Evolutionary conservation across 768 basidiomycete species (phyloP).

Genomic region (Hypholoma fasciculare): DNA sequence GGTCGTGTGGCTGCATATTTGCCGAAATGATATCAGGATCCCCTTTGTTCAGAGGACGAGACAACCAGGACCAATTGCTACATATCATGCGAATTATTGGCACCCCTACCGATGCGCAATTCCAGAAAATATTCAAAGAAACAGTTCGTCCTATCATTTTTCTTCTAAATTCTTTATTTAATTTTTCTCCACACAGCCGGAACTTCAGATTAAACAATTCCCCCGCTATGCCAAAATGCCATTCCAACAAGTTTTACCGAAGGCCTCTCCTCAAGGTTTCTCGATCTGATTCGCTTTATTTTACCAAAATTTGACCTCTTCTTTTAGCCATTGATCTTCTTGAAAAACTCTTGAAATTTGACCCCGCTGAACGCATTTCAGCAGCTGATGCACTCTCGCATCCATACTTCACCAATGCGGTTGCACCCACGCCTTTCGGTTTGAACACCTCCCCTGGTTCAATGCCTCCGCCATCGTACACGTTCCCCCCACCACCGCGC

Average conservation of each 20-base stretch:
- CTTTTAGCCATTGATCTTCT: constrained; percentile 83
- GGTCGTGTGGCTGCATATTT: constrained; percentile 99
- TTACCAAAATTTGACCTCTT: neutral
- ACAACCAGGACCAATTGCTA: constrained; percentile 96
- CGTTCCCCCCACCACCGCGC: constrained; percentile 64
- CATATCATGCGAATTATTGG: constrained; percentile 98
- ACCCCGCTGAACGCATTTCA: constrained; percentile 88
- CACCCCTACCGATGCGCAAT: constrained; percentile 85
- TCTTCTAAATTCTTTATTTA: neutral
- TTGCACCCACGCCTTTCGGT: constrained; percentile 39
- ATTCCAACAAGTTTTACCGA: constrained; percentile 78
- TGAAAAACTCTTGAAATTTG: constrained; percentile 93
- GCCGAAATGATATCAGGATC: constrained; percentile 99
- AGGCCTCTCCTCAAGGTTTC: constrained; percentile 81
- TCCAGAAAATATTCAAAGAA: constrained; percentile 88
- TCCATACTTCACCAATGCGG: constrained; percentile 79
- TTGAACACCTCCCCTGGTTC: constrained; percentile 49
- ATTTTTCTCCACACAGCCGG: constrained; percentile 51
- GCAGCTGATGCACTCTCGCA: constrained; percentile 91
- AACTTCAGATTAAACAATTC: constrained; percentile 81
- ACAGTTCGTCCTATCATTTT: constrained; percentile 55
- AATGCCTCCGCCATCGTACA: constrained; percentile 69
- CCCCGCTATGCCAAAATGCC: constrained; percentile 86
- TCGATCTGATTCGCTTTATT: neutral
- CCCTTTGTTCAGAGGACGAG: constrained; percentile 93